Base-by-base conservation (phyloP, 2,329 filamentous ascomycete genomes). In the Aspergillus jensenii region DNA sequence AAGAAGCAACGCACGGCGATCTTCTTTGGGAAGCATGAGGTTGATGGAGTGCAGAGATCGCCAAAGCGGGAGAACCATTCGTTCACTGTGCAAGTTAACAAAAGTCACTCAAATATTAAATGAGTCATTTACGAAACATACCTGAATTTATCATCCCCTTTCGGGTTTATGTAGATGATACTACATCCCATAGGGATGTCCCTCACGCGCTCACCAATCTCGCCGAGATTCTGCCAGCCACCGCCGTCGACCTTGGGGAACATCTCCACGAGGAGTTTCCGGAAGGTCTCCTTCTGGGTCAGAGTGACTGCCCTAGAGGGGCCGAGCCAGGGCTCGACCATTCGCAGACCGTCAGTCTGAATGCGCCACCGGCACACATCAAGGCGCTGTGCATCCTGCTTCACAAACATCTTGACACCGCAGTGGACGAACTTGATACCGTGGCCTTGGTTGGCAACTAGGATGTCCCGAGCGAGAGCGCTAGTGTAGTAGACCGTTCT, bases 381-480 rank as follows among this genome's bases (percentile, higher is more conserved):
- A 37, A 89, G 87, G 5, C 88, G 90, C 59, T 96, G 93, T 0
- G 91, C 89, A 70, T 97, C 92, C 75, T 98, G 93, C 80, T 96
- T 96, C 81, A 98, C 95, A 74, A 96, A 99, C 91, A 98, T 98
- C 79, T 96, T 96, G 35, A 99, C 93, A 63, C 95, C 95, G 51
- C 90, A 93, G 76, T 99, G 95, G 50, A 99, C 90, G 71, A 99
- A 96, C 74, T 95, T 96, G 76, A 98, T 88, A 46, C 92, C 92
- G 27, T 90, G 88, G 44, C 91, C 90, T 75, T 97, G 92, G 73
- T 99, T 99, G 70, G 89, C 84, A 4, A 83, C 85, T 3, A 99
- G 83, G 54, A 99, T 95, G 63, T 93, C 89, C 33, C 92, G 89
- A 21, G 91, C 89, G 12, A 98, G 83, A 4, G 86, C 84, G 37